Evolutionary conservation across 139 green algal genomes (phyloP).

Genomic region (Spirogloea muscicola): DNA sequence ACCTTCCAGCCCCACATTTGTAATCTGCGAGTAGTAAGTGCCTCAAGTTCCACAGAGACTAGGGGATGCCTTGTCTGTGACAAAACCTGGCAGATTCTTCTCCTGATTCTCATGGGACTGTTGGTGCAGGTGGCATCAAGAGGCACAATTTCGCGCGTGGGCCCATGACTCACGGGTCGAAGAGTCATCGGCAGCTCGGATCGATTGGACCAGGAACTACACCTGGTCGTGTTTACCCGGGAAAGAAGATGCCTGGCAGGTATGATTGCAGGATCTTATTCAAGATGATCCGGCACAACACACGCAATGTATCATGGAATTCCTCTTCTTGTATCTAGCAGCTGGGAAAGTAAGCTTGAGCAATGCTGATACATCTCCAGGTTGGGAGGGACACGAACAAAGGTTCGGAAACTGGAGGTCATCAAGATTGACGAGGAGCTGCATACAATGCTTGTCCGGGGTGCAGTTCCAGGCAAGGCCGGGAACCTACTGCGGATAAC

Average conservation of each 20-base stretch:
- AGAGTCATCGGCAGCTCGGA: slow-evolving; percentile 91
- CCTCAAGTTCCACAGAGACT: no score
- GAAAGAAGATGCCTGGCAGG: slow-evolving; percentile 90
- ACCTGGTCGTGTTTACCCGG: slow-evolving; percentile 86
- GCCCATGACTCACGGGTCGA: slow-evolving; percentile 96
- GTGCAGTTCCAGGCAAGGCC: slow-evolving; percentile 87
- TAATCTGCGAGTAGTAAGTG: no score
- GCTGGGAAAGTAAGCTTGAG: no score
- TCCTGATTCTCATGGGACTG: no score
- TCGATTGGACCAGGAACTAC: slow-evolving; percentile 85
- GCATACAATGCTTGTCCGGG: slow-evolving; percentile 84
- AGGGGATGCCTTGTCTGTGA: no score
- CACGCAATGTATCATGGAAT: no score
- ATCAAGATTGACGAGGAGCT: slow-evolving; percentile 78
- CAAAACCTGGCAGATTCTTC: no score
- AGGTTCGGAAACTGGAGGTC: slow-evolving; percentile 78
- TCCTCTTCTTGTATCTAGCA: no score
- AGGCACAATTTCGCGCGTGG: slow-evolving; percentile 84
- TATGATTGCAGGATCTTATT: no score
- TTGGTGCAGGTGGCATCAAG: slow-evolving; percentile 93
- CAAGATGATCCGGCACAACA: no score
- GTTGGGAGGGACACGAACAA: slow-evolving; percentile 82
- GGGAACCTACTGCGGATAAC: slow-evolving; percentile 87
- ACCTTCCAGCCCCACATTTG: no score
- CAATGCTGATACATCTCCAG: no score